Evolutionary conservation across 768 basidiomycete species (phyloP).

Genomic region (Mycena rosella): DNA sequence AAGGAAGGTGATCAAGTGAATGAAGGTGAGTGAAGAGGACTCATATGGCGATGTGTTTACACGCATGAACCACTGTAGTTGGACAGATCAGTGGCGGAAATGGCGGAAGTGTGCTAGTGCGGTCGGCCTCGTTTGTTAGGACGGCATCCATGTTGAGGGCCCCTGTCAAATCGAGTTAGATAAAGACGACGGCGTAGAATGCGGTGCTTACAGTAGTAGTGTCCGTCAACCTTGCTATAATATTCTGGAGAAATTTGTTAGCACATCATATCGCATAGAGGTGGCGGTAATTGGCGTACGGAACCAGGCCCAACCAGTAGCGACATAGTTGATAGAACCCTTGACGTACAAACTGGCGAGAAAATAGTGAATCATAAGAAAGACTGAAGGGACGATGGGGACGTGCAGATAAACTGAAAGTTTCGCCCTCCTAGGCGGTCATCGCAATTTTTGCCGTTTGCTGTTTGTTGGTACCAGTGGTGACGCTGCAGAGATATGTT

Average conservation of each 20-base stretch:
- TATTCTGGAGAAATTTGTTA: neutral
- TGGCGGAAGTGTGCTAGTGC: neutral
- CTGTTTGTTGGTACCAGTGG: too few species aligned
- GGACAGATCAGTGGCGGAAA: conserved; percentile 9
- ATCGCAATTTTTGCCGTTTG: too few species aligned
- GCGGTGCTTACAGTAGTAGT: neutral
- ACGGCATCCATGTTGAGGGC: neutral
- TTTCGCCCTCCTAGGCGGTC: too few species aligned
- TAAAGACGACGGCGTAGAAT: too few species aligned
- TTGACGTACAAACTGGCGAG: neutral
- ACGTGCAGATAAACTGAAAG: too few species aligned
- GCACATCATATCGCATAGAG: too few species aligned
- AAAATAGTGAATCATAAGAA: too few species aligned
- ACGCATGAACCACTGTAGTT: conserved; percentile 4
- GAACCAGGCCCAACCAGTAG: neutral
- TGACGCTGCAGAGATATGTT: too few species aligned
- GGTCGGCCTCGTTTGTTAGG: neutral
- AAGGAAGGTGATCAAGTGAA: neutral
- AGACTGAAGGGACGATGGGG: too few species aligned
- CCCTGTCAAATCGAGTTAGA: too few species aligned
- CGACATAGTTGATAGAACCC: neutral
- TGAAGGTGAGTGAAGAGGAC: neutral
- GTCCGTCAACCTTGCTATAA: neutral
- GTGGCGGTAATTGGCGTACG: too few species aligned
- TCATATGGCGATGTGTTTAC: neutral